phyloP scores from a whole-genome alignment of 2,329 filamentous ascomycete species.

The Cadophora sp. region DNA sequence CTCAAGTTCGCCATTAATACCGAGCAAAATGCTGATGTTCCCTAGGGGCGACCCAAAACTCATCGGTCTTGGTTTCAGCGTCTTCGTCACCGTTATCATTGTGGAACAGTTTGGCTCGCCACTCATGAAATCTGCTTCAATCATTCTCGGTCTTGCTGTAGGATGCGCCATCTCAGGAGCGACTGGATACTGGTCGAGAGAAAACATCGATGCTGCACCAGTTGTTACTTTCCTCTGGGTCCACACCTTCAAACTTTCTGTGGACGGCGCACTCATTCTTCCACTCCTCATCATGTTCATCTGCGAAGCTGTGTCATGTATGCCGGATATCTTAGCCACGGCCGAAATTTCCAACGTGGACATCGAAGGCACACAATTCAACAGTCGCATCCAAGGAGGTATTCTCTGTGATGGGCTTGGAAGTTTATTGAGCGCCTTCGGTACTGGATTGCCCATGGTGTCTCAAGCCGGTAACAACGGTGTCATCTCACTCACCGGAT shows the following conservation, averaged over 20 bases:
- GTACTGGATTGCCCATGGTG: conserved; percentile 72
- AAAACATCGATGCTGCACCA: conserved; percentile 65
- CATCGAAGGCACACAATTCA: conserved; percentile 68
- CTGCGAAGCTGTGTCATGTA: conserved; percentile 70
- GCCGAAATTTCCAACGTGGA: conserved; percentile 50
- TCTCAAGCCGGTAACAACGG: conserved; percentile 75
- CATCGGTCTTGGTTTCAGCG: conserved; percentile 70
- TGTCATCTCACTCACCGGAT: conserved; percentile 71
- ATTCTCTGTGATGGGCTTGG: conserved; percentile 72
- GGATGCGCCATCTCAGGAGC: conserved; percentile 72
- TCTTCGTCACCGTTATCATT: conserved; percentile 71
- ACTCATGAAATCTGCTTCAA: conserved; percentile 73
- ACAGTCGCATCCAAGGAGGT: conserved; percentile 73
- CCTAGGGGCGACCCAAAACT: conserved; percentile 65
- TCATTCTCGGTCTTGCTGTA: conserved; percentile 68
- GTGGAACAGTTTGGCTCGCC: conserved; percentile 74
- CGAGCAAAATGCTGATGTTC: too few species aligned
- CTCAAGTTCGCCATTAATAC: too few species aligned
- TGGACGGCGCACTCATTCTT: conserved; percentile 71
- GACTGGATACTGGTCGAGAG: conserved; percentile 68
- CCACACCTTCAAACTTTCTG: conserved; percentile 68
- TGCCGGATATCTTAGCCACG: conserved; percentile 69
- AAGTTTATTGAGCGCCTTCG: conserved; percentile 66
- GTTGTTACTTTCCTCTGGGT: conserved; percentile 75
- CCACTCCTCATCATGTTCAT: conserved; percentile 69